phyloP scores from a whole-genome alignment of 176 grass and related monocot genomes.

The Poa annua region DNA sequence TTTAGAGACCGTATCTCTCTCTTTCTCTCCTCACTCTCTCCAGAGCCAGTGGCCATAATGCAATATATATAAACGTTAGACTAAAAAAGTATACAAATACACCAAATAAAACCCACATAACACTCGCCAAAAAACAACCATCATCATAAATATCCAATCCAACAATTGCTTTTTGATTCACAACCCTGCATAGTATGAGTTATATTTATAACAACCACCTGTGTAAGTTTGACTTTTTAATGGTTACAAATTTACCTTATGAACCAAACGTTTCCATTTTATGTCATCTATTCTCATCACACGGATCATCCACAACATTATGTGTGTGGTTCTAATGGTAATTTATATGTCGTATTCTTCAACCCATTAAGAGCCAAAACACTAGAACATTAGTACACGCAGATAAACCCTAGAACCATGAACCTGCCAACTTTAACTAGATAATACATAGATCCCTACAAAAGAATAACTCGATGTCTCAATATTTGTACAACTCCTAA shows the following conservation, averaged over 20 bases:
- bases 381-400: background rate
- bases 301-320: background rate
- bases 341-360: background rate
- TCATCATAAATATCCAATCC: no score
- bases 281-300: background rate
- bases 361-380: background rate
- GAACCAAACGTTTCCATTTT: background rate
- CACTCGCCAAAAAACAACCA: no score
- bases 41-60: no score
- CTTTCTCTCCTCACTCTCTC: no score
- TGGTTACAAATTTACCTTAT: background rate
- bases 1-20: background rate
- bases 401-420: background rate
- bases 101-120: no score
- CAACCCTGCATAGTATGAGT: no score
- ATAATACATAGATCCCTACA: no score
- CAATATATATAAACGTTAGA: no score
- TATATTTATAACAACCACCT: background rate
- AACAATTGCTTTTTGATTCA: no score
- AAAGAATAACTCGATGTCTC: no score
- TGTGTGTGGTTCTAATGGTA: background rate
- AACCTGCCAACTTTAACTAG: background rate
- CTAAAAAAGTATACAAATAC: no score
- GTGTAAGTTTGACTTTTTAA: background rate
- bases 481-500: no score